phyloP scores from a whole-genome alignment of 495 filamentous ascomycete species.

The Annulohypoxylon bovei region DNA sequence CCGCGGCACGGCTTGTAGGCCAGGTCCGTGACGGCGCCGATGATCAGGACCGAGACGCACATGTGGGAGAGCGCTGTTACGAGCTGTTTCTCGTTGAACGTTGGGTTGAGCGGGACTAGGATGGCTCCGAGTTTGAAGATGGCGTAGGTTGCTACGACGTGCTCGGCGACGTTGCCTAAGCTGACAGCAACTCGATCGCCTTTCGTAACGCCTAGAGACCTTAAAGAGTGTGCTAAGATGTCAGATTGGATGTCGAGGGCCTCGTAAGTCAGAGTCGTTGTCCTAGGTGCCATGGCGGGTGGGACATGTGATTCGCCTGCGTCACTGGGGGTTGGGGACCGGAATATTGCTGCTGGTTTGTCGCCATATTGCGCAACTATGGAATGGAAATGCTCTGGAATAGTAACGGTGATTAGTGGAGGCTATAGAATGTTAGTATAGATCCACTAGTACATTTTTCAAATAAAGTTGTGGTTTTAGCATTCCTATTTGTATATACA shows the following conservation, averaged over 20 bases:
- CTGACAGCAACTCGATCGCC: constrained; percentile 88
- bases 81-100: constrained; percentile 84
- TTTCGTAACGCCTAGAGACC: constrained; percentile 78
- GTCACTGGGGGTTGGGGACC: constrained; percentile 45
- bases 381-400: constrained; percentile 81
- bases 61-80: constrained; percentile 81
- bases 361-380: constrained; percentile 80
- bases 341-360: constrained; percentile 66
- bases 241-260: constrained; percentile 80
- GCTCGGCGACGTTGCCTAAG: constrained; percentile 86
- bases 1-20: constrained; percentile 76
- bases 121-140: constrained; percentile 93
- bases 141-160: constrained; percentile 83
- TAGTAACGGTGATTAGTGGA: constrained; percentile 75
- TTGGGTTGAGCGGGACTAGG: constrained; percentile 90
- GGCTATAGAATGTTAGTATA: constrained; percentile 62
- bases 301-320: constrained; percentile 20
- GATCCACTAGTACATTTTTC: neutral
- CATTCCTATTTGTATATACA: neutral
- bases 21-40: constrained; percentile 86
- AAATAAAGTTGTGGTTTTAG: neutral
- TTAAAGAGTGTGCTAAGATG: constrained; percentile 76
- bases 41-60: constrained; percentile 77
- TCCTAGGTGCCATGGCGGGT: constrained; percentile 40
- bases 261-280: constrained; percentile 73